Evolutionary conservation across 2,329 filamentous ascomycete genomes (phyloP).

Genomic region (Boeremia lycopersici): DNA sequence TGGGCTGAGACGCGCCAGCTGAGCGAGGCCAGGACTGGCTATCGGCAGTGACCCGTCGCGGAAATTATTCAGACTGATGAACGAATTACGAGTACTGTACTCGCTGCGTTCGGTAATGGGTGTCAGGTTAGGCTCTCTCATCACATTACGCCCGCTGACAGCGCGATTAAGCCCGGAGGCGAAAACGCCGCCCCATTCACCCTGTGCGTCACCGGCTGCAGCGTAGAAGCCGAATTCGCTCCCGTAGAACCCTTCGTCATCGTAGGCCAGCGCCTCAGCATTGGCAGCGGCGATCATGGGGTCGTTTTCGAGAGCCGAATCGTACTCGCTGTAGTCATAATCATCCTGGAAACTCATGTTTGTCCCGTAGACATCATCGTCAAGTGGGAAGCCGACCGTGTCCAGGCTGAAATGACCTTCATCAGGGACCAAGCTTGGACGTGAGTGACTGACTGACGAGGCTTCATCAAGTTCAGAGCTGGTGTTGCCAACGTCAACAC

Average conservation of each 20-base stretch:
- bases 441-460: slow-evolving; percentile 42
- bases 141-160: slow-evolving; percentile 66
- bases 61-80: slow-evolving; percentile 72
- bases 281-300: slow-evolving; percentile 94
- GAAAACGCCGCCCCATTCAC: slow-evolving; percentile 87
- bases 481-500: slow-evolving; percentile 45
- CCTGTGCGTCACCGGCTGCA: slow-evolving; percentile 60
- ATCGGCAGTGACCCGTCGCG: slow-evolving; percentile 58
- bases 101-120: slow-evolving; percentile 96
- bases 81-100: slow-evolving; percentile 91
- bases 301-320: slow-evolving; percentile 66
- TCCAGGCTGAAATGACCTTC: slow-evolving; percentile 57
- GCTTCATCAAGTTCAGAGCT: slow-evolving; percentile 42
- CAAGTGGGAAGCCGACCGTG: slow-evolving; percentile 46
- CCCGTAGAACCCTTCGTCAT: slow-evolving; percentile 93
- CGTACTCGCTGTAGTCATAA: slow-evolving; percentile 64
- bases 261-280: slow-evolving; percentile 87
- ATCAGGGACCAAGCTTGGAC: slow-evolving; percentile 56
- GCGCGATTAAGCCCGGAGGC: slow-evolving; percentile 70
- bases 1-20: slow-evolving; percentile 66
- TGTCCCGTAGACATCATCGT: slow-evolving; percentile 43
- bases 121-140: slow-evolving; percentile 88
- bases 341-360: slow-evolving; percentile 49
- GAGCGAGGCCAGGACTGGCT: slow-evolving; percentile 71
- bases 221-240: slow-evolving; percentile 98